These are phyloP conservation scores for Coffea canephora DNA, from an alignment of 257 asterid genomes.

Conservation along the genomic window DNA sequence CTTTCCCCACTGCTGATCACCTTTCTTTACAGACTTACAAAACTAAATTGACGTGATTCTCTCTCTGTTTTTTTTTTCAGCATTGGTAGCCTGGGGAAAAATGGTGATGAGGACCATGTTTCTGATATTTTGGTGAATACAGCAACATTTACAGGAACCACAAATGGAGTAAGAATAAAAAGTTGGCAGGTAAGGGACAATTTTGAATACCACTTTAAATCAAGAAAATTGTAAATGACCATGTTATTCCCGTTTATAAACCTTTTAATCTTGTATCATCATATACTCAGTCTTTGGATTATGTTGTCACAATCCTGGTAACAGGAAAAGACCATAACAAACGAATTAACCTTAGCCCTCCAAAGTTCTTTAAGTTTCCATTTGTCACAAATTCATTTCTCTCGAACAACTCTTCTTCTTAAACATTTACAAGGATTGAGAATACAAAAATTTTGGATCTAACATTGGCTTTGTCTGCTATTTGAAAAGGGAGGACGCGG, in stretches of 20 bases:
- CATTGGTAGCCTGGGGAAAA: conserved; percentile 93
- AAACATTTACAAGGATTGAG: neutral
- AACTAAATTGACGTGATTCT: neutral
- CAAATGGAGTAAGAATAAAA: conserved; percentile 88
- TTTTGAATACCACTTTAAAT: neutral
- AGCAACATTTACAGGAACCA: conserved; percentile 60
- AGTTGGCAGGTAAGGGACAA: conserved; percentile 73
- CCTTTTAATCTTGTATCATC: neutral
- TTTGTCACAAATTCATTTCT: neutral
- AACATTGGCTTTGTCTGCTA: neutral
- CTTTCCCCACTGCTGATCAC: neutral
- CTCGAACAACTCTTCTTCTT: neutral
- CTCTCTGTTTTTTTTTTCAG: conserved; percentile 30
- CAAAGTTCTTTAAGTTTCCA: neutral
- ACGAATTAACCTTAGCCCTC: neutral
- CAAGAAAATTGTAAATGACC: neutral
- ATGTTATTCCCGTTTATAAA: neutral
- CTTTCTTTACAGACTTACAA: neutral
- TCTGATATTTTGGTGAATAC: conserved; percentile 59
- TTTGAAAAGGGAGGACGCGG: conserved; percentile 80
- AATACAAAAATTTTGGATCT: neutral
- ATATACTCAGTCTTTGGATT: neutral
- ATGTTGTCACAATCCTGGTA: neutral
- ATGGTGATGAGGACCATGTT: conserved; percentile 52
- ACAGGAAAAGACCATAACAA: neutral